Conservation (phyloP, 129 eudicot genomes). For the Lactuca saligna region DNA sequence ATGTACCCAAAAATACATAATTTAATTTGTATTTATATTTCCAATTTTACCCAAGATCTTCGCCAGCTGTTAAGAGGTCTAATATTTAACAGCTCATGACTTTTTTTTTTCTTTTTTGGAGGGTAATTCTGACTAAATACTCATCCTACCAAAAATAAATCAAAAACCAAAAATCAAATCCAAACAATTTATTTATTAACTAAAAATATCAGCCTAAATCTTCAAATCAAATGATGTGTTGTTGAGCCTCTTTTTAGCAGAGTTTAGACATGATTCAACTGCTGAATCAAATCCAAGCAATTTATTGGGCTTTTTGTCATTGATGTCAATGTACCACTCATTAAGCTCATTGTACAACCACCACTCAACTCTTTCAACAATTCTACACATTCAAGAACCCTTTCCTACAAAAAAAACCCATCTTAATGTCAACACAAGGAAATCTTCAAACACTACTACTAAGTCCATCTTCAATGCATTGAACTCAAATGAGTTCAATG, state of each 20-base stretch:
- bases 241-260: conserved; percentile 45
- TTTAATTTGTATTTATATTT: conserved; percentile 10
- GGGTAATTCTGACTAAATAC: conserved; percentile 14
- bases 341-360: conserved; percentile 25
- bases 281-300: too few species aligned
- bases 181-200: conserved; percentile 13
- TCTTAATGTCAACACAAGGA: conserved; percentile 11
- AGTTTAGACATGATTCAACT: conserved; percentile 38
- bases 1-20: conserved; percentile 28
- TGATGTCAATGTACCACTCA: conserved; percentile 24
- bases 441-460: conserved; percentile 16
- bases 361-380: conserved; percentile 30
- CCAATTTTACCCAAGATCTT: conserved; percentile 4
- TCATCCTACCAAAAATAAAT: conserved; percentile 19
- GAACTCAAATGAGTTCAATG: too few species aligned
- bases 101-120: neutral
- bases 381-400: conserved; percentile 45
- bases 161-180: conserved; percentile 3
- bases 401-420: conserved; percentile 41
- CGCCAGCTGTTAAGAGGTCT: conserved; percentile 47
- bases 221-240: conserved; percentile 26
- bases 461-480: too few species aligned
- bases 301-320: conserved; percentile 53
- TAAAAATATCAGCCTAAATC: conserved; percentile 23
- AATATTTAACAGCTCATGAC: conserved; percentile 51